Base-by-base conservation (phyloP, 495 filamentous ascomycete genomes). In the Penicillium parvum region DNA sequence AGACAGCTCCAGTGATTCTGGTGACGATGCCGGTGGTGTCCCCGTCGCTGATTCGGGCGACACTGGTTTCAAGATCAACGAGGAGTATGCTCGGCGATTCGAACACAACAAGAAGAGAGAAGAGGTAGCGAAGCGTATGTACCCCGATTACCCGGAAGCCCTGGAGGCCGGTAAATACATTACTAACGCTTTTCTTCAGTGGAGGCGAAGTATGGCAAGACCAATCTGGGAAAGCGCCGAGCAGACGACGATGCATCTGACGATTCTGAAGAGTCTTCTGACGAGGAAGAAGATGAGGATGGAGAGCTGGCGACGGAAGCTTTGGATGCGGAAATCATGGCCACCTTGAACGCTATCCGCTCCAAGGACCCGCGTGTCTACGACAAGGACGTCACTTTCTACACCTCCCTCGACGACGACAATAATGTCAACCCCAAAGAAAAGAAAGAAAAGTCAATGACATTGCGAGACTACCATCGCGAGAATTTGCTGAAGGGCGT, bases 91-190 rank as follows among this genome's bases (percentile, higher is more conserved):
- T 40, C 78, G 79, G 51, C 73, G 88, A 26, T 97, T 96, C 54
- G 90, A 97, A 62, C 74, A 96, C 60, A 98, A 98, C 69, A 95
- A 96, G 72, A 92, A 91, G 69, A 79, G 92, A 19, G 89, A 92
- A 65, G 92, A 98, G 58, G 71, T 84, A 40, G 79, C 85, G n/a
- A 76, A 82, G 57, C 65, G 90, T 91, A 68, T 69, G 81, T 74
- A 28, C 30, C 7, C n/a, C n/a, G n/a, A n/a, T n/a, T n/a, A n/a
- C n/a, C n/a, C n/a, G n/a, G n/a, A n/a, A n/a, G n/a, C n/a, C n/a
- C n/a, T n/a, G n/a, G n/a, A n/a, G n/a, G n/a, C n/a, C n/a, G n/a
- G n/a, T n/a, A 11, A 28, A 15, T 4, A 6, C 1, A 14, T 26
- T 30, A 12, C 57, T 60, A 37, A 58, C 39, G 32, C 15, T 14